phyloP scores from a whole-genome alignment of 495 filamentous ascomycete species.

The Neurospora cerealis region DNA sequence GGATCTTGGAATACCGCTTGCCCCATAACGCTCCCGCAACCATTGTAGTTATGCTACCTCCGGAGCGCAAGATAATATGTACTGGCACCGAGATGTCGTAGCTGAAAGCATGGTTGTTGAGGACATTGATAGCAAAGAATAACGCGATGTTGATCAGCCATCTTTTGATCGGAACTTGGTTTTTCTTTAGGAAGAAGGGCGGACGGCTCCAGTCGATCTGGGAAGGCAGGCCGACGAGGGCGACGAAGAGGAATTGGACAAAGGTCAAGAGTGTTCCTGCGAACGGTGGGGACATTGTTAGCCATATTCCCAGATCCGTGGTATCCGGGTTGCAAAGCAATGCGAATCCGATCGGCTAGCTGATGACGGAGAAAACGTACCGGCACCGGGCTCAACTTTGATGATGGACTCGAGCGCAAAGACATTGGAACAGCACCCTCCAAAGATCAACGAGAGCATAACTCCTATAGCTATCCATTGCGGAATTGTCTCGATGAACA shows the following conservation, averaged over 20 bases:
- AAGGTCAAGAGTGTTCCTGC: slow-evolving; percentile 85
- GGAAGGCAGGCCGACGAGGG: slow-evolving; percentile 66
- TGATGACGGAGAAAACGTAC: slow-evolving; percentile 23
- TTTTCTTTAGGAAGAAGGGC: slow-evolving; percentile 61
- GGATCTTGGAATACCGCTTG: slow-evolving; percentile 70
- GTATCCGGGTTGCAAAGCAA: slow-evolving; percentile 1
- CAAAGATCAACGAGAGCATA: slow-evolving; percentile 86
- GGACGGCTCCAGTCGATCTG: slow-evolving; percentile 49
- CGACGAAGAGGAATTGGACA: slow-evolving; percentile 82
- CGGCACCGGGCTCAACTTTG: slow-evolving; percentile 62
- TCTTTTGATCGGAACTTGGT: slow-evolving; percentile 71
- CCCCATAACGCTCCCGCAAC: slow-evolving; percentile 73
- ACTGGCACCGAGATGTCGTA: slow-evolving; percentile 95
- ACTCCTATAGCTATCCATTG: slow-evolving; percentile 56
- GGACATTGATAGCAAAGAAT: slow-evolving; percentile 82
- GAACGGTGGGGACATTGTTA: background rate
- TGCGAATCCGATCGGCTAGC: background rate
- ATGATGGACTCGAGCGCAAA: slow-evolving; percentile 94
- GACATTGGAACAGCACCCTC: slow-evolving; percentile 96
- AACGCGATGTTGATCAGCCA: slow-evolving; percentile 85
- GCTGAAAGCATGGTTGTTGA: slow-evolving; percentile 97
- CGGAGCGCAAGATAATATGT: slow-evolving; percentile 92
- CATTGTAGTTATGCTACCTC: slow-evolving; percentile 91
- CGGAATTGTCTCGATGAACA: slow-evolving; percentile 53
- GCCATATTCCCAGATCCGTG: background rate